phyloP scores from a whole-genome alignment of 108 stramenopile species.

The Discostella pseudostelligera region DNA sequence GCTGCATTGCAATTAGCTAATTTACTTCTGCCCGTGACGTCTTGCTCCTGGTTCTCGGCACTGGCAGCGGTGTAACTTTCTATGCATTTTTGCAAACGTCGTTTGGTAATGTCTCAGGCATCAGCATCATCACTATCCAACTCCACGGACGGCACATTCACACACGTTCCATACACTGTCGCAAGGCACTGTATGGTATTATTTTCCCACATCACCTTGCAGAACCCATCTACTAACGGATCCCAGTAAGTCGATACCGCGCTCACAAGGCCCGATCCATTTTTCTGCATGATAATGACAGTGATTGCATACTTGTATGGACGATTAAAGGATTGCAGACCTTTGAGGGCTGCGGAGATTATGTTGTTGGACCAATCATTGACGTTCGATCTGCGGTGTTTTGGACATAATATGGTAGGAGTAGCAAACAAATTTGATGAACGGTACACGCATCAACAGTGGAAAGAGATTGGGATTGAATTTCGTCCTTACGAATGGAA shows the following conservation, averaged over 20 bases:
- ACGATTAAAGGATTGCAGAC: slow-evolving; percentile 71
- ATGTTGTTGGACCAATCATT: slow-evolving; percentile 72
- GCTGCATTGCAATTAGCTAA: not conserved
- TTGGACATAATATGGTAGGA: not conserved
- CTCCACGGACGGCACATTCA: slow-evolving; percentile 49
- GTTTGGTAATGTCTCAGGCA: no score
- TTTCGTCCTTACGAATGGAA: slow-evolving; percentile 41
- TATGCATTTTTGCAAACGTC: no score
- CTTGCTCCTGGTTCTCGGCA: no score
- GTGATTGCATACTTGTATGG: slow-evolving; percentile 82
- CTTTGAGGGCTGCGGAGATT: slow-evolving; percentile 67
- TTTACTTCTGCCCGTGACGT: no score
- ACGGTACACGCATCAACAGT: no score
- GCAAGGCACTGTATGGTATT: slow-evolving; percentile 75
- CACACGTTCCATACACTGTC: slow-evolving; percentile 62
- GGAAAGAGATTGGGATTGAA: no score
- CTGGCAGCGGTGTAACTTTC: no score
- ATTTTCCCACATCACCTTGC: slow-evolving; percentile 73
- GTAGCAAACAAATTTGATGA: not conserved
- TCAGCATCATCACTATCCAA: not conserved
- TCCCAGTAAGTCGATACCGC: slow-evolving; percentile 79
- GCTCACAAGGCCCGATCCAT: slow-evolving; percentile 73
- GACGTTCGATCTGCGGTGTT: slow-evolving; percentile 35
- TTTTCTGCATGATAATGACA: slow-evolving; percentile 83
- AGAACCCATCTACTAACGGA: slow-evolving; percentile 59